Evolutionary conservation across 192 early-diverging fungal species (phyloP), one percentile per base, ranked within the genome.

Genomic region (Lobosporangium transversale): DNA sequence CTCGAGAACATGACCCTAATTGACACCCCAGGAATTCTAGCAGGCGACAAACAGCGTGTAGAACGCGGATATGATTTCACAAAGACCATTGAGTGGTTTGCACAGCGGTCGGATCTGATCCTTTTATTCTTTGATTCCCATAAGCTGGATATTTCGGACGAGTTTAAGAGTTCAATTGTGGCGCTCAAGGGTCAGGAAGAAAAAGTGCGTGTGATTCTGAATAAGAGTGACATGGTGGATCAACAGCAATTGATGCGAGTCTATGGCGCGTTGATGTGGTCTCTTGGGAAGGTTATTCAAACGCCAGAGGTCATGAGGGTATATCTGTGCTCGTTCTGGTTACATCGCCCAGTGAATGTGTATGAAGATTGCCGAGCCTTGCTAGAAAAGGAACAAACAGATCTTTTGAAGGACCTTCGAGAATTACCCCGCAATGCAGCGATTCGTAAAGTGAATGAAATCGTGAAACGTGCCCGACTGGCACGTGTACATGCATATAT

Each of bases 261-360:
- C 60, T 90, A 96, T 78, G 95, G 95, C 54, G 94, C 95, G 3
- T 75, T 96, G 79, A 96, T 96, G 95, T 96, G 93, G 94, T 93
- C 93, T 17, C 83, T 96, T 18, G 95, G 94, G 40, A 93, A 93
- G 74, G 93, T 95, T 7, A 84, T 96, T 24, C 85, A 90, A 37
- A 95, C 92, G 9, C 94, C 95, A n/a, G 95, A 96, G 79, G 95
- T 96, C 40, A 89, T 89, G 79, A 86, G 94, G 17, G 95, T 96
- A 21, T 95, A 89, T 62, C 58, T 91, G 53, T 86, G 90, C n/a
- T 91, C 89, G 24, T 94, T 95, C 76, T 94, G 94, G 94, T 80
- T 86, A 4, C 78, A 87, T 29, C 89, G 89, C 10, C 87, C 90
- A 7, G 80, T 76, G 53, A 88, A 90, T 56, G 71, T 79, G 17